phyloP scores from a whole-genome alignment of 2,329 filamentous ascomycete species.

The Byssothecium circinans region DNA sequence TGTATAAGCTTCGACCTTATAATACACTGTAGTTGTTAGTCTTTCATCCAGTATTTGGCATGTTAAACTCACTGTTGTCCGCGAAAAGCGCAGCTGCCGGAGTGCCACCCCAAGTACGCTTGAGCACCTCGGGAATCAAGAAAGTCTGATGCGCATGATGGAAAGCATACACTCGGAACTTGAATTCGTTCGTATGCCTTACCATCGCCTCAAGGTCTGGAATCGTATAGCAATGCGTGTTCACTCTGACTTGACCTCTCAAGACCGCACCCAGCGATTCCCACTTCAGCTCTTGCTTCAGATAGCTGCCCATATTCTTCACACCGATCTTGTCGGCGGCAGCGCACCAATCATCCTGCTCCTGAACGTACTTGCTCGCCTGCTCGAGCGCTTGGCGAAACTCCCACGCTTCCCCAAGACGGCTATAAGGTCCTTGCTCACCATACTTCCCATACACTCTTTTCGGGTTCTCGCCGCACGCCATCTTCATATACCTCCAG shows the following conservation, averaged over 20 bases:
- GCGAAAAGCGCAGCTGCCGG: constrained; percentile 63
- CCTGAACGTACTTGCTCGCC: constrained; percentile 58
- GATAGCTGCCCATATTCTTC: constrained; percentile 57
- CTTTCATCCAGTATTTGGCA: background rate
- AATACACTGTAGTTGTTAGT: constrained; percentile 54
- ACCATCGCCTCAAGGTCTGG: constrained; percentile 70
- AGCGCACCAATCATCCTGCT: constrained; percentile 70
- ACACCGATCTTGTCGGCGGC: constrained; percentile 56
- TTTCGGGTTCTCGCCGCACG: constrained; percentile 72
- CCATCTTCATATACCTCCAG: constrained; percentile 77
- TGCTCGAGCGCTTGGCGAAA: constrained; percentile 70
- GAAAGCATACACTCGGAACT: constrained; percentile 66
- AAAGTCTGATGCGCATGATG: constrained; percentile 71
- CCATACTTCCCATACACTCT: constrained; percentile 60
- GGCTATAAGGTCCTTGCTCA: constrained; percentile 58
- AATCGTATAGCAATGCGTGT: constrained; percentile 72
- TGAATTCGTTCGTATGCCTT: constrained; percentile 71
- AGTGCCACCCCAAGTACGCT: constrained; percentile 44
- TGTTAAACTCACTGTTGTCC: constrained; percentile 56
- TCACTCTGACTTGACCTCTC: constrained; percentile 68
- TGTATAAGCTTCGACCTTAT: constrained; percentile 68
- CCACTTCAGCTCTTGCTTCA: constrained; percentile 65
- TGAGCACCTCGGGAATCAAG: constrained; percentile 63
- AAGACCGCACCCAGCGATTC: constrained; percentile 65
- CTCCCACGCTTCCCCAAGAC: constrained; percentile 70